Conservation (phyloP, 1,284 basidiomycete species). For the Sanghuangporus sanghuang region DNA sequence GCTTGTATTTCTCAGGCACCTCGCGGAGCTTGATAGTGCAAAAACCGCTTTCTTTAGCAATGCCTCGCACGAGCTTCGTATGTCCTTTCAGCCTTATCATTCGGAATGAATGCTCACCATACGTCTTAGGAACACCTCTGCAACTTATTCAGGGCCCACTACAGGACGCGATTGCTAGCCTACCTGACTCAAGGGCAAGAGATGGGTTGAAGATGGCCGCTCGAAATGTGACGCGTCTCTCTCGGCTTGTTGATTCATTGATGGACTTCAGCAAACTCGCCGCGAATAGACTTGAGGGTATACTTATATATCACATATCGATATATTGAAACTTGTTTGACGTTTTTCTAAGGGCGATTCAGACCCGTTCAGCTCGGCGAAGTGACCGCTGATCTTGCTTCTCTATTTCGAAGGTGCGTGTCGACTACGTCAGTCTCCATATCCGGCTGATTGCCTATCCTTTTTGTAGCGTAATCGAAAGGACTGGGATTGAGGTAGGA, state of each 20-base stretch:
- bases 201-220: slow-evolving; percentile 23
- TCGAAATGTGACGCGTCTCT: slow-evolving; percentile 26
- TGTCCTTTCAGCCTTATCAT: background rate
- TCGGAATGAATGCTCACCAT: too few relatives aligned
- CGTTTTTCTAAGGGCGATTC: slow-evolving; percentile 21
- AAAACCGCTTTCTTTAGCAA: slow-evolving; percentile 30
- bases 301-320: background rate
- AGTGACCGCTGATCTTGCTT: slow-evolving; percentile 26
- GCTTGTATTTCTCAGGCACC: slow-evolving; percentile 18
- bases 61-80: slow-evolving; percentile 27
- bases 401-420: slow-evolving; percentile 25
- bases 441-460: background rate
- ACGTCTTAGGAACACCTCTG: slow-evolving; percentile 25
- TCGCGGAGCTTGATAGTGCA: slow-evolving; percentile 28
- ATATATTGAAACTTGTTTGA: background rate
- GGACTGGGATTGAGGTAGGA: slow-evolving; percentile 23
- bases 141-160: slow-evolving; percentile 28
- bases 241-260: slow-evolving; percentile 26
- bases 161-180: slow-evolving; percentile 20
- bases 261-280: slow-evolving; percentile 29
- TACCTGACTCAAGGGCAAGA: slow-evolving; percentile 18
- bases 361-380: slow-evolving; percentile 24
- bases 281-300: slow-evolving; percentile 24
- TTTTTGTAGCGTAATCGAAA: slow-evolving; percentile 25
- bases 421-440: background rate